Base-by-base conservation (phyloP, 805 yeast genomes). In the Wickerhamomyces tratensis region DNA sequence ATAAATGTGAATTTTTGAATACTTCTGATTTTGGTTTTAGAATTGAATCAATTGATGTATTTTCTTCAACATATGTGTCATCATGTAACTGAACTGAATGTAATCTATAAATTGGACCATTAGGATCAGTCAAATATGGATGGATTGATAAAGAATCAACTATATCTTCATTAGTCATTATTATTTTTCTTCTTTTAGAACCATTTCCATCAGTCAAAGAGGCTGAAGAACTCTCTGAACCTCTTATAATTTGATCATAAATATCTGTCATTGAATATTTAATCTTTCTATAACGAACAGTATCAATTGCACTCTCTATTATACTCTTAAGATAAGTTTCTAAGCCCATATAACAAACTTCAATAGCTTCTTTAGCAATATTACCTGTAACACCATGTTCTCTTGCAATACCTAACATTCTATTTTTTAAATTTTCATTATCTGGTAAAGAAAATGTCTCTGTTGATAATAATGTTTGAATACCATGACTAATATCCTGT, bases 301-400 rank as follows among this genome's bases (percentile, higher is more conserved):
- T 73, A 54, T 85, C 94, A 37, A 86, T 73, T 3, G 87, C 77
- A 48, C 77, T 75, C 52, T 86, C 93, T 6, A 91, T 62, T 10
- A 89, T 66, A 45, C 77, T 76, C 52, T 82, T 84, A 49, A 93
- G 62, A 62, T 88, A 91, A 33, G 74, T 69, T 55, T 91, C 97
- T 37, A 93, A 65, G 0, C 96, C 97, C n/a, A 84, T 61, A 25
- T 79, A 66, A 48, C 89, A 58, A 15, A 93, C 65, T 43, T 88
- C 95, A n/a, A 85, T 74, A 6, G 83, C 85, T 20, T 78, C 79
- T n/a, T 80, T 72, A 38, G 78, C 80, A n/a, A 91, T 69, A 13
- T 79, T 77, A 1, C 95, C 95, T 0, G 88, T 71, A 8, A 93
- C 65, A 0, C 98, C 98, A 57, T 87, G 79, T 54, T 93, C 98